Base-by-base conservation (phyloP, 1,284 basidiomycete genomes). In the Chalciporus piperatoides region DNA sequence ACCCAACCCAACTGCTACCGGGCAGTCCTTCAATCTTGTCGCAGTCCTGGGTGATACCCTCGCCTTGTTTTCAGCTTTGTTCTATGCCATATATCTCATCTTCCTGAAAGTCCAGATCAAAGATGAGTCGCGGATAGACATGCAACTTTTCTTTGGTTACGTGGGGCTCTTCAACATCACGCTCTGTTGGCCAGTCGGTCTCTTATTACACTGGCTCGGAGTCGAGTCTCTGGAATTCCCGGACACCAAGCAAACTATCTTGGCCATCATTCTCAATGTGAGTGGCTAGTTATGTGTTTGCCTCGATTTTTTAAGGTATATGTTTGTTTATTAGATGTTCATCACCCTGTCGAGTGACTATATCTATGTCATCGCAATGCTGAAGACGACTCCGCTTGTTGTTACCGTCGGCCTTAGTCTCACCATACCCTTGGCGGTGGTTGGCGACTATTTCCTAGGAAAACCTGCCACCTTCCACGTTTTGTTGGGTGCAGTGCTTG, bases 111-210 rank as follows among this genome's bases (percentile, higher is more conserved):
- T 86, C 49, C 80, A 82, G 52, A 89, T 97, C 38, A 81, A 80
- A 36, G 79, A 81, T 48, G 94, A 97, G 66, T 87, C 89, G 6
- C 80, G 93, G 38, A 82, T 93, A 57, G 85, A 95, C 67, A 94
- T 95, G 90, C 90, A 92, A 59, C 75, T 96, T 12, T 93, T 96
- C 72, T 93, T 96, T 59, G 93, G 93, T 10, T 96, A 93, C 60
- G 92, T 97, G 24, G 94, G 94, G 7, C 73, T 92, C 10, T 94
- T 92, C 74, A 98, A 93, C 67, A 82, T 96, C 59, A 57, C 91
- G 8, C 71, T 75, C 14, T 84, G 86, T 46, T 91, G 92, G 83
- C 92, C 95, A 0, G 71, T 95, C 14, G 91, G 89, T 3, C 61
- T 94, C 14, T 48, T 96, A 17, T 77, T 99, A 27, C 92, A 99